phyloP scores from a whole-genome alignment of 164 flowering plant species.

The Stephania japonica region DNA sequence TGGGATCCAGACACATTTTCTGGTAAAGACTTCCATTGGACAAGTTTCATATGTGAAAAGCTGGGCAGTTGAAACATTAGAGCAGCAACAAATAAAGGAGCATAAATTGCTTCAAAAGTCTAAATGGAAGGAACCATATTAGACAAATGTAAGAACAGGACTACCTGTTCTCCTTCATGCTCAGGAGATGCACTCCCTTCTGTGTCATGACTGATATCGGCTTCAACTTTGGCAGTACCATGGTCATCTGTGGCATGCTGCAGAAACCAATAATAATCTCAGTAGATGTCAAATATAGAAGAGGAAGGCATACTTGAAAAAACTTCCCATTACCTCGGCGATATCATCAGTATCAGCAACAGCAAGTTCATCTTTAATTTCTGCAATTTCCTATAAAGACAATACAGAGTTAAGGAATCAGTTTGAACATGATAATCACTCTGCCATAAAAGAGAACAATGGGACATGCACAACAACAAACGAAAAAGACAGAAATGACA shows the following conservation, averaged over 20 bases:
- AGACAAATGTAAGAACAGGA: background rate
- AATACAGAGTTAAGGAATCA: constrained; percentile 3
- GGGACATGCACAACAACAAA: background rate
- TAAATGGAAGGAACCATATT: background rate
- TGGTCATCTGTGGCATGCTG: constrained; percentile 29
- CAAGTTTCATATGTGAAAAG: background rate
- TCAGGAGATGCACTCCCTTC: constrained; percentile 23
- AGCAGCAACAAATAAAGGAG: background rate
- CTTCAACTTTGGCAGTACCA: constrained; percentile 21
- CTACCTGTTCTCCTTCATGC: constrained; percentile 23
- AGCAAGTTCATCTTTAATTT: constrained; percentile 20
- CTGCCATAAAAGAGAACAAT: background rate
- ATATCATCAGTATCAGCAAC: constrained; percentile 24
- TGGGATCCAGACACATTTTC: too few species aligned
- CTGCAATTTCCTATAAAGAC: constrained; percentile 29
- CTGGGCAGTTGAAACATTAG: background rate
- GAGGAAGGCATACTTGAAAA: background rate
- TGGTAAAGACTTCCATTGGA: background rate
- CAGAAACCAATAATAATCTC: background rate
- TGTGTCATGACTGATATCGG: constrained; percentile 30
- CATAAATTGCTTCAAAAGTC: background rate
- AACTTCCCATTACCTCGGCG: constrained; percentile 10
- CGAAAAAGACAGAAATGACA: background rate
- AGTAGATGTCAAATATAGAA: background rate
- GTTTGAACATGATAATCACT: background rate